These are phyloP conservation scores for Musa itinerans DNA, from an alignment of 176 grass and related monocot species.

Conservation along the genomic window DNA sequence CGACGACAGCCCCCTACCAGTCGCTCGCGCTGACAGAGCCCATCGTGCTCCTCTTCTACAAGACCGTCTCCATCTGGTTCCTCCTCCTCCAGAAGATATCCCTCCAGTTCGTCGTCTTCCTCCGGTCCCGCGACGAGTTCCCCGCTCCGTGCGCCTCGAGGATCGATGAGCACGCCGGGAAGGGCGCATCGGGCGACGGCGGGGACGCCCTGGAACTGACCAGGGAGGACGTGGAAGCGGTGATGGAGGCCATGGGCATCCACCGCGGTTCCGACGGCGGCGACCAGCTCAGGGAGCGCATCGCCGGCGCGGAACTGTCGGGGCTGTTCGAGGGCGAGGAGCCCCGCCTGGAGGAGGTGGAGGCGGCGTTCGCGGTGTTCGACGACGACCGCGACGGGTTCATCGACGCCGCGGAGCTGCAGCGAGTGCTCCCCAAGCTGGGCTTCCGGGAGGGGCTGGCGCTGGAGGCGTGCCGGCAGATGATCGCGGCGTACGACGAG, in stretches of 20 bases:
- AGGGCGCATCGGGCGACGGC: background rate
- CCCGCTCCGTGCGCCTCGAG: too few species aligned
- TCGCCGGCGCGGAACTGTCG: background rate
- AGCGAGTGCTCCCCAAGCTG: background rate
- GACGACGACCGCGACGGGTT: slow-evolving; percentile 1
- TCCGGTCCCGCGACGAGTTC: background rate
- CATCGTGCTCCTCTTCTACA: background rate
- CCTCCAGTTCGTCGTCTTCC: background rate
- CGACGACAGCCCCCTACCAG: background rate
- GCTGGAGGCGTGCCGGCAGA: background rate
- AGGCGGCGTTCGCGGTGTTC: slow-evolving; percentile 5
- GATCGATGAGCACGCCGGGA: too few species aligned
- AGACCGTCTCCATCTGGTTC: slow-evolving; percentile 5
- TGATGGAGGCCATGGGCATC: slow-evolving; percentile 1
- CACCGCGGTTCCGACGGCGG: background rate
- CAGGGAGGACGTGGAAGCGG: background rate
- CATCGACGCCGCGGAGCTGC: slow-evolving; percentile 6
- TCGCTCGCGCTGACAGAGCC: background rate
- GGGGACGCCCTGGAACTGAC: background rate
- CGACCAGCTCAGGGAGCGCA: background rate
- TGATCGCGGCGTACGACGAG: slow-evolving; percentile 7
- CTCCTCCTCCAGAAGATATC: background rate
- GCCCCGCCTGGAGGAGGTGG: slow-evolving; percentile 1
- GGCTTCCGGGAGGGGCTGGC: background rate
- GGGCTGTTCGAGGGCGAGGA: background rate